phyloP scores from a whole-genome alignment of 164 flowering plant genomes.

The Amborella trichopoda region DNA sequence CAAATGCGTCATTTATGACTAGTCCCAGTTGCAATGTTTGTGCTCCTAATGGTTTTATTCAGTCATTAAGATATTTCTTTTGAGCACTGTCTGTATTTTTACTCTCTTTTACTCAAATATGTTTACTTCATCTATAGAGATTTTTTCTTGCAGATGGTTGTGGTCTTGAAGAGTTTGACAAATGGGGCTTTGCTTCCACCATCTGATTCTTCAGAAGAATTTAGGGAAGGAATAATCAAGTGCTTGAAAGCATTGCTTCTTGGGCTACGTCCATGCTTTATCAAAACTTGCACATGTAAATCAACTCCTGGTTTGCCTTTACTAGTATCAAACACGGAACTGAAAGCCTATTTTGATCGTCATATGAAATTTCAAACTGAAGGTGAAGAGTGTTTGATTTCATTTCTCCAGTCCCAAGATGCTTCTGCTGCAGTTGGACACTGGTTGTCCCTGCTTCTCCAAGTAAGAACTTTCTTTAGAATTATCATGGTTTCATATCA shows the following conservation, averaged over 20 bases:
- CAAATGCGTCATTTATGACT: too few relatives aligned
- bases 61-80: too few relatives aligned
- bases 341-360: conserved; percentile 4
- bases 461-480: conserved; percentile 35
- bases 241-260: conserved; percentile 68
- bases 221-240: conserved; percentile 76
- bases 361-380: conserved; percentile 12
- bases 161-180: conserved; percentile 68
- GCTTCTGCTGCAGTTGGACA: conserved; percentile 92
- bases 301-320: conserved; percentile 28
- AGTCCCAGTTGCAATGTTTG: too few relatives aligned
- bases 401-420: conserved; percentile 69
- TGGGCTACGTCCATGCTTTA: conserved; percentile 39
- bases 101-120: too few relatives aligned
- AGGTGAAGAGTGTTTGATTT: conserved; percentile 55
- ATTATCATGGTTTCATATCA: too few relatives aligned
- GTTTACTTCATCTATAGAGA: conserved; percentile 1
- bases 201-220: conserved; percentile 80
- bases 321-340: conserved; percentile 16
- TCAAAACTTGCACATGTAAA: conserved; percentile 48
- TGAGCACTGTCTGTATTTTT: too few relatives aligned
- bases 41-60: too few relatives aligned
- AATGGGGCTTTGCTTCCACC: conserved; percentile 72
- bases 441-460: conserved; percentile 90
- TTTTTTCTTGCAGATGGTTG: conserved; percentile 49